Evolutionary conservation across 2,329 filamentous ascomycete genomes (phyloP).

Genomic region (Madurella fahalii): DNA sequence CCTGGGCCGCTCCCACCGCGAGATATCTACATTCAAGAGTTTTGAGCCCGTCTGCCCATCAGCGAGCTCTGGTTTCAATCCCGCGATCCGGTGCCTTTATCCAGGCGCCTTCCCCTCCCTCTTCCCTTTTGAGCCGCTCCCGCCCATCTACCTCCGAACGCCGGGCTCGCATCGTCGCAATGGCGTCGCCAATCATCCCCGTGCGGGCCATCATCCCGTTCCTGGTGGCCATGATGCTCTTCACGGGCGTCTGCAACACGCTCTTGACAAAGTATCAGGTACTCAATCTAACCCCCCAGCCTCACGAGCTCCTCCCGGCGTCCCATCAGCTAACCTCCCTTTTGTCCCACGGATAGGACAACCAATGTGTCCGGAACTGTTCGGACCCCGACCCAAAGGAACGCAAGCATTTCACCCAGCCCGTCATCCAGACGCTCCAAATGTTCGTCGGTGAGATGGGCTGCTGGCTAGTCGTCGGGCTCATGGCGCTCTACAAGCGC

Average conservation of each 20-base stretch:
- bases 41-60: background rate
- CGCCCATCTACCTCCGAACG: background rate
- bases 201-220: conserved; percentile 70
- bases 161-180: conserved; percentile 1
- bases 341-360: conserved; percentile 57
- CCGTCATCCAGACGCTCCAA: conserved; percentile 91
- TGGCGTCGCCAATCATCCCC: conserved; percentile 53
- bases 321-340: background rate
- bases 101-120: conserved; percentile 1
- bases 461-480: conserved; percentile 85
- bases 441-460: conserved; percentile 98
- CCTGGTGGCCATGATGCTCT: conserved; percentile 91
- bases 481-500: conserved; percentile 62
- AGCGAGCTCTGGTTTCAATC: conserved; percentile 2
- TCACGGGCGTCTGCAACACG: conserved; percentile 95
- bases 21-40: background rate
- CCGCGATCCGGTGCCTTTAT: conserved; percentile 10
- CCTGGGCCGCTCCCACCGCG: conserved; percentile 7
- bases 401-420: conserved; percentile 80
- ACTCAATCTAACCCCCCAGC: conserved; percentile 7
- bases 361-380: conserved; percentile 94
- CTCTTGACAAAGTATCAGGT: conserved; percentile 96
- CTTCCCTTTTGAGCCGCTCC: background rate
- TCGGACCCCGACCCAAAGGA: conserved; percentile 62
- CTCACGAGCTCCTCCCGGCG: background rate